Evolutionary conservation across 129 eudicot species (phyloP).

Genomic region (Mikania micrantha): DNA sequence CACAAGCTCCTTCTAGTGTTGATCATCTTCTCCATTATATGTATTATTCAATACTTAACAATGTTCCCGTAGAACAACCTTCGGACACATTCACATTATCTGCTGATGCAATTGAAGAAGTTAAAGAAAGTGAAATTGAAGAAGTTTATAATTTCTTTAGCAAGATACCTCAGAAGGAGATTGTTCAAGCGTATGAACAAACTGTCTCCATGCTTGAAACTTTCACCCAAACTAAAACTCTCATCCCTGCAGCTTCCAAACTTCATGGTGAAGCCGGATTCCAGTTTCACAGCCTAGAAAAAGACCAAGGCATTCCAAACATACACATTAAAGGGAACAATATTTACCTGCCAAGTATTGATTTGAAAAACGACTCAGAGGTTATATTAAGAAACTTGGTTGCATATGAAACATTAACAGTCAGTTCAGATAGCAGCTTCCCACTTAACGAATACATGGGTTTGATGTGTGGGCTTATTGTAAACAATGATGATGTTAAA

Average conservation of each 20-base stretch:
- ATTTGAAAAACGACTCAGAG: constrained; percentile 27
- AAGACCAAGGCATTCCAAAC: constrained; percentile 7
- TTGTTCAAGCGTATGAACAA: constrained; percentile 9
- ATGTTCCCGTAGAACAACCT: not conserved
- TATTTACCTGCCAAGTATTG: constrained; percentile 23
- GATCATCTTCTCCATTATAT: constrained; percentile 18
- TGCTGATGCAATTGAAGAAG: too few relatives aligned
- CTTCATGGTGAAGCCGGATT: constrained; percentile 21
- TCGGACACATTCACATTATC: too few relatives aligned
- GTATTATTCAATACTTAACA: constrained; percentile 7
- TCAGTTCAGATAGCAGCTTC: not conserved
- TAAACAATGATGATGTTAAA: constrained; percentile 25
- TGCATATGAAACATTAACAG: constrained; percentile 24
- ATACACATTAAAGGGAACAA: not conserved
- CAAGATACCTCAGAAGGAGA: not conserved
- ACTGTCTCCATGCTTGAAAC: not conserved
- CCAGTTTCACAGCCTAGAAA: constrained; percentile 1
- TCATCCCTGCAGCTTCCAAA: constrained; percentile 29
- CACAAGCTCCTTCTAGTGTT: constrained; percentile 9
- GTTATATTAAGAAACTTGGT: constrained; percentile 40
- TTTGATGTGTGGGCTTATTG: constrained; percentile 46
- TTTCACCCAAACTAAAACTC: constrained; percentile 6
- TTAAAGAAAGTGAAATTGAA: too few relatives aligned
- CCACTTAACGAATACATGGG: constrained; percentile 27
- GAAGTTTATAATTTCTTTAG: not conserved